Base-by-base conservation (phyloP, 1,139 yeast genomes). In the Magnusiomyces starmeri region DNA sequence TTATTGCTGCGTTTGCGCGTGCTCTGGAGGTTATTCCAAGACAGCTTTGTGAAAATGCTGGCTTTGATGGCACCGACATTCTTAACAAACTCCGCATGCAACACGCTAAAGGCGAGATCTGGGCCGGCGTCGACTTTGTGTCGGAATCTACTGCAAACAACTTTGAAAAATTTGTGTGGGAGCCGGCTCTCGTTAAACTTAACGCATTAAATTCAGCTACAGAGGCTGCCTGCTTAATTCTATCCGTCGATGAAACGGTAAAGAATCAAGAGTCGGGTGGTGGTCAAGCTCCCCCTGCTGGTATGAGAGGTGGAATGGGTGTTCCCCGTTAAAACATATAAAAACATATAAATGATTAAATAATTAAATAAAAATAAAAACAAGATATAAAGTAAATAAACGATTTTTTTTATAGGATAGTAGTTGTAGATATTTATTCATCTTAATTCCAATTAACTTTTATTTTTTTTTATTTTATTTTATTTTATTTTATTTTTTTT, bases 31-130 rank as follows among this genome's bases (percentile, higher is more conserved):
- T 92, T 35, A 90, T 92, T 62, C 99, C 99, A 59, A 84, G 97
- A 68, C 98, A 92, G 67, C 76, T 92, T 60, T 90, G 97, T 74
- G 98, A 92, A 66, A 92, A 92, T 68, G 98, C 96, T 16, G 99
- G 99, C 8, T 84, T 94, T 62, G 98, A 92, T 68, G 94, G 96
- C 22, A 87, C 95, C 39, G 98, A 92, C 66, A 74, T 92, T 56
- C 79, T 92, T 62, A 94, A 92, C 70, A 82, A 84, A 65, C 76
- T 92, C 64, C 82, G 99, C 71, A 85, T 94, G 78, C 84, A 87
- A 41, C 98, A 92, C 66, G 95, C 96, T 50, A 85, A 85, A 68
- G 97, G 96, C 54, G 96, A 90, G 63, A 75, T 73, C 49, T 87
- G 96, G 90, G 83, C 77, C 56, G 99, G 99, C 59, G 82, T 92